Base-by-base conservation (phyloP, 73 alveolate genomes). In the Tetrahymena borealis region DNA sequence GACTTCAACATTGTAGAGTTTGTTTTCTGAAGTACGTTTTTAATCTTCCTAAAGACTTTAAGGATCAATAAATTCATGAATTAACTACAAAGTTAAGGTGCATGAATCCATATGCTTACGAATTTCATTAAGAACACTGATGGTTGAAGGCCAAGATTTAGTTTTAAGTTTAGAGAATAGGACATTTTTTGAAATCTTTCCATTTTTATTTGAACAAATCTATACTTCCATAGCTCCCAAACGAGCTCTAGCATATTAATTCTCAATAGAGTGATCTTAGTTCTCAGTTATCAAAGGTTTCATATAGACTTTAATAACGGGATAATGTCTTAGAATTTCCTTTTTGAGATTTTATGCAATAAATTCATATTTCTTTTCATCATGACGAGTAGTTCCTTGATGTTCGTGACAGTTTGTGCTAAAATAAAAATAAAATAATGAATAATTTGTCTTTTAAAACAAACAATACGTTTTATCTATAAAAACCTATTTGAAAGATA, bases 371-470 rank as follows among this genome's bases (percentile, higher is more conserved):
- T 94, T 91, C 40, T 32, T 93, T 91, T 95, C 95, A 32, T 94
- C 96, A 90, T 95, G 97, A 24, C 96, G 60, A 31, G 97, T 95
- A 7, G 95, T 85, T 4, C 93, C 94, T 90, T 43, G 20, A 39
- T 95, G 97, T 42, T 90, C 94, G 32, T 95, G 94, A 91, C 97
- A 95, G 43, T 95, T 95, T 3, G 95, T 93, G 40, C 95, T 93
- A 90, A 39, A 85, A 39, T 33, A 36, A 78, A 31, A 43, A 43
- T 43, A 13, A 11, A 43, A 43, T n/a, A 1, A 3, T 18, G 31
- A 15, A 24, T 24, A 60, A 60, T 24, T 15, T 60, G 9, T 24
- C n/a, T 60, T 60, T 60, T 1, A n/a, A 60, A 60, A 60, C 3
- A 60, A 60, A 3, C 0, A 60, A 60, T 10, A 7, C 0, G 20